Evolutionary conservation across 2,329 filamentous ascomycete genomes (phyloP), one percentile per base, ranked within the genome.

Genomic region (Biscogniauxia marginata): DNA sequence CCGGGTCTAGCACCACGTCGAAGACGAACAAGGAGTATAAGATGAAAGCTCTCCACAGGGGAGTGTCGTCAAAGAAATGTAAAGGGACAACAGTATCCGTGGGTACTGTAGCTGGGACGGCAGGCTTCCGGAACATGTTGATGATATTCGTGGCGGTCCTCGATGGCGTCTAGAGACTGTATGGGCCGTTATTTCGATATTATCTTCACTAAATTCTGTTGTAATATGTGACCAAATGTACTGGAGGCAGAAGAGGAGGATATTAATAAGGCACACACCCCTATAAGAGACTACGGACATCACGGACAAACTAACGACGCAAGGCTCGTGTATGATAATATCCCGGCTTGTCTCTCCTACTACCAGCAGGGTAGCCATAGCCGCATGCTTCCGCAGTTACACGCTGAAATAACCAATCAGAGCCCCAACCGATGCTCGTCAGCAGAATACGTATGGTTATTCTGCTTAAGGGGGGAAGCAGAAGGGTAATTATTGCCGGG

Each of bases 1-100:
- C 52, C 0, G 58, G 52, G 30, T 69, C 66, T 8, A 71, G 56
- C 4, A 64, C 63, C 46, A 67, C 65, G 55, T 71, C 68, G 34
- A 68, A 70, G 1, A 63, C 61, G 9, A 66, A 62, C 25, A 70
- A 23, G 7, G 56, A 63, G 53, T 68, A 63, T 7, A 70, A 22
- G 1, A 68, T 54, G 43, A 65, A 62, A 4, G 56, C 61, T 22
- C 58, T 57, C 18, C 54, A 66, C 2, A 69, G 56, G 7, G 62
- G 46, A 3, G 58, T 63, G 39, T 70, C 63, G 43, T 71, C 69
- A 19, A 65, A 67, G 44, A 60, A 70, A 46, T 55, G 58, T 5
- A 69, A 43, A 3, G 67, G 66, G 4, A 67, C 49, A 13, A 70
- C 61, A 2, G 44, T 53, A 46, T 69, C 67, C 54, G 22, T 68